Conservation (phyloP, 768 basidiomycete species). For the Tylopilus sp. region DNA sequence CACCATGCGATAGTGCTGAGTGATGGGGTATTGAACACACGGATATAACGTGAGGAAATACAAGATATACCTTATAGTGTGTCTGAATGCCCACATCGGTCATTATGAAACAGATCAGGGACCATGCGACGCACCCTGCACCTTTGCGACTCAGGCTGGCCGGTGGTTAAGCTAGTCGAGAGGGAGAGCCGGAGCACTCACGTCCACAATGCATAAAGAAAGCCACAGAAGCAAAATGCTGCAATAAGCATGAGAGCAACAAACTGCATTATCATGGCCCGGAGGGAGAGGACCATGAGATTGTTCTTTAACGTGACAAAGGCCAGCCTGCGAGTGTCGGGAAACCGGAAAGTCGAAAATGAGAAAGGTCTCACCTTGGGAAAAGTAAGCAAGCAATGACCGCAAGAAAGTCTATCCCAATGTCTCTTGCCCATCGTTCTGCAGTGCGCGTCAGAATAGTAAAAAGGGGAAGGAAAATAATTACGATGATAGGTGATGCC, state of each 20-base stretch:
- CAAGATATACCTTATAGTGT: conserved; percentile 34
- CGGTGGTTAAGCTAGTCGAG: conserved; percentile 6
- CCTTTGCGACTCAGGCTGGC: conserved; percentile 59
- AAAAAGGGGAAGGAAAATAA: background rate
- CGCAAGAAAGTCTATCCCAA: conserved; percentile 82
- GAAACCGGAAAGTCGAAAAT: background rate
- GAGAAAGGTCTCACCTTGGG: conserved; percentile 54
- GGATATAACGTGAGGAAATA: background rate
- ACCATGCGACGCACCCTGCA: conserved; percentile 42
- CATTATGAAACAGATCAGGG: background rate
- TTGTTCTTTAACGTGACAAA: conserved; percentile 87
- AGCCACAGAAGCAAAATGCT: conserved; percentile 88
- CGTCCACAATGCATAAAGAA: conserved; percentile 93
- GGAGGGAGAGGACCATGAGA: conserved; percentile 74
- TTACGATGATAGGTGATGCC: conserved; percentile 66
- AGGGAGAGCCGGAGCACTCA: conserved; percentile 40
- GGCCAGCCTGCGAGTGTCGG: conserved; percentile 57
- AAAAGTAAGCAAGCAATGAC: conserved; percentile 89
- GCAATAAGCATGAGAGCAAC: conserved; percentile 79
- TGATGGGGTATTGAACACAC: background rate
- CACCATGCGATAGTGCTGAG: conserved; percentile 80
- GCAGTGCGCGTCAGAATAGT: background rate
- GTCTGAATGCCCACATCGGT: conserved; percentile 22
- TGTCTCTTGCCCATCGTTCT: conserved; percentile 64
- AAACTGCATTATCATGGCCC: conserved; percentile 94